These are phyloP conservation scores for Aureobasidium namibiae DNA, from an alignment of 2,329 filamentous ascomycete genomes.

Conservation along the genomic window DNA sequence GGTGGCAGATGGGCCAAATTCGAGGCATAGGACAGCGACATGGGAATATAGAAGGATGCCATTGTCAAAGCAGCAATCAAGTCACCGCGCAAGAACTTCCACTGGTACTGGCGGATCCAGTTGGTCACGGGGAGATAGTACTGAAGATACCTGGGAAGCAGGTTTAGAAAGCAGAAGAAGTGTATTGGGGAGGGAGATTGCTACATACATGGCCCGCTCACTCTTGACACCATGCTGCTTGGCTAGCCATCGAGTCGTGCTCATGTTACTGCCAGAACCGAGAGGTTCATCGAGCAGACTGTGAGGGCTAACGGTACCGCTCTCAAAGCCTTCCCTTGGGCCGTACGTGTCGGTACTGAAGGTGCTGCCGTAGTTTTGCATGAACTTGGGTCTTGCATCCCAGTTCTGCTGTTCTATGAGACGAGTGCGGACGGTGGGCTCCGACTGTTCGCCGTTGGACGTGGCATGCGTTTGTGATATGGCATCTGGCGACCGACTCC, in stretches of 20 bases:
- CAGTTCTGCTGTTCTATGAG: slow-evolving; percentile 30
- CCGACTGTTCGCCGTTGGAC: slow-evolving; percentile 11
- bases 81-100: slow-evolving; percentile 76
- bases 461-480: background rate
- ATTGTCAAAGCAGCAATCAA: slow-evolving; percentile 85
- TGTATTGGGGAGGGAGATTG: background rate
- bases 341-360: slow-evolving; percentile 21
- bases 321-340: slow-evolving; percentile 26
- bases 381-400: slow-evolving; percentile 31
- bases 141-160: slow-evolving; percentile 60
- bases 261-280: slow-evolving; percentile 46
- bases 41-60: slow-evolving; percentile 96
- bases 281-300: slow-evolving; percentile 35
- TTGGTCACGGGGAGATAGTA: slow-evolving; percentile 90
- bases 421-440: slow-evolving; percentile 30
- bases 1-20: slow-evolving; percentile 90
- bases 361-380: slow-evolving; percentile 41
- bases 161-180: background rate
- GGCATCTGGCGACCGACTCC: background rate
- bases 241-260: slow-evolving; percentile 63
- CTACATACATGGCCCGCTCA: slow-evolving; percentile 60
- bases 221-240: slow-evolving; percentile 66
- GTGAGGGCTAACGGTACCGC: slow-evolving; percentile 22
- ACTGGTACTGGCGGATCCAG: slow-evolving; percentile 83
- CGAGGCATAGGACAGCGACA: slow-evolving; percentile 86